phyloP scores from a whole-genome alignment of 139 green algal genomes.

The Chlorella sorokiniana region DNA sequence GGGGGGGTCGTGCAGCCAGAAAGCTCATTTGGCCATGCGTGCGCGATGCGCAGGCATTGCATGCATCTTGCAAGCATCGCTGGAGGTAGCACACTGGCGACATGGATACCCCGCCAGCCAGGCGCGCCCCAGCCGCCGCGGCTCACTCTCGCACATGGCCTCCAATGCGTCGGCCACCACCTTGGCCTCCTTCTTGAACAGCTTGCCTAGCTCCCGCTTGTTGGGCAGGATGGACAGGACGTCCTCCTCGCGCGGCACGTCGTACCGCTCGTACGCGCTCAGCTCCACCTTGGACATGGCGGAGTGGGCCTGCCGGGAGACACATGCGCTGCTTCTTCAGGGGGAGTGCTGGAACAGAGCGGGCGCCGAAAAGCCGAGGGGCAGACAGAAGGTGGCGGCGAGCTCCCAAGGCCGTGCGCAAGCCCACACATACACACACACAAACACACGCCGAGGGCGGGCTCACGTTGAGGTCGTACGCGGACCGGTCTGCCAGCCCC shows the following conservation, averaged over 20 bases:
- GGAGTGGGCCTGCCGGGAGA: slow-evolving; percentile 63
- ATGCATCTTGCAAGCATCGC: no score
- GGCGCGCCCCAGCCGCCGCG: not conserved
- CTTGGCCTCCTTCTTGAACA: slow-evolving; percentile 90
- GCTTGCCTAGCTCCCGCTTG: slow-evolving; percentile 89
- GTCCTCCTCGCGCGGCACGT: slow-evolving; percentile 78
- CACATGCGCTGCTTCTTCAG: no score
- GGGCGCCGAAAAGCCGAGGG: not conserved
- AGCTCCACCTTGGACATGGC: slow-evolving; percentile 82
- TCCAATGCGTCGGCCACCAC: slow-evolving; percentile 74
- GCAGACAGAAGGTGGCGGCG: no score
- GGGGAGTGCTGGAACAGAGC: not conserved
- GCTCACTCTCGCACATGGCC: slow-evolving; percentile 41
- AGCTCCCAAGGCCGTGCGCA: not conserved
- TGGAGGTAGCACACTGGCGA: no score
- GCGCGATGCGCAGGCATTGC: no score
- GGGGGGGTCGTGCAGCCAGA: not conserved
- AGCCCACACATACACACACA: not conserved
- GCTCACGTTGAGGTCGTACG: slow-evolving; percentile 87
- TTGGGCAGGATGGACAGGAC: slow-evolving; percentile 73
- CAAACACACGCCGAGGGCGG: not conserved
- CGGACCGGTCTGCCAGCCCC: slow-evolving; percentile 93
- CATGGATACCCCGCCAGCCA: not conserved
- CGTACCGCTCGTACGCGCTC: slow-evolving; percentile 84
- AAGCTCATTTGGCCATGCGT: not conserved